A percentile compares a stretch with the other conserved stretches of the same genome.
Conservation (phyloP, 257 asterid species). For the Jacaranda mimosifolia region DNA sequence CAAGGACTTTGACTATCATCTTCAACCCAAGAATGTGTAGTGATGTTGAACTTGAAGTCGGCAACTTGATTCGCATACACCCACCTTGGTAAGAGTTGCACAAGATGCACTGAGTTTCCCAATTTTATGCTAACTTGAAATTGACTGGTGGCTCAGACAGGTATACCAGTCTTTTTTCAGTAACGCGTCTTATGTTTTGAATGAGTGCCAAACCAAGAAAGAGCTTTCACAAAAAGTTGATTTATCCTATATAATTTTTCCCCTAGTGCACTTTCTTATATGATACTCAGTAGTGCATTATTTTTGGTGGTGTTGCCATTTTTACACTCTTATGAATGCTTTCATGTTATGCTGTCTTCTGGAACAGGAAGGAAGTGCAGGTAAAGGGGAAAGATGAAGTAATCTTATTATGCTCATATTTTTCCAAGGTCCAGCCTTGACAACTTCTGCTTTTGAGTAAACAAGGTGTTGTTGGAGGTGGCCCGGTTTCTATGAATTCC, state of each 20-base stretch:
- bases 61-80: conserved; percentile 64
- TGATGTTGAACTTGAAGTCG: conserved; percentile 77
- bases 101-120: conserved; percentile 11
- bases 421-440: conserved; percentile 52
- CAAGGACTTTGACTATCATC: conserved; percentile 62
- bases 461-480: background rate
- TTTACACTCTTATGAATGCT: conserved; percentile 14
- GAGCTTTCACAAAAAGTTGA: background rate
- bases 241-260: background rate
- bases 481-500: conserved; percentile 7
- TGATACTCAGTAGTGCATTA: too few species aligned
- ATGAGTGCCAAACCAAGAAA: background rate
- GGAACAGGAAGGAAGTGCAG: conserved; percentile 82
- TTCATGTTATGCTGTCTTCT: conserved; percentile 26
- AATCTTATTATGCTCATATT: conserved; percentile 66
- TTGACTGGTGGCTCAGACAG: background rate
- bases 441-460: background rate
- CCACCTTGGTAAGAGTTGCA: conserved; percentile 76
- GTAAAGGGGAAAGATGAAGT: conserved; percentile 49
- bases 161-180: background rate
- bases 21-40: conserved; percentile 73
- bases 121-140: background rate
- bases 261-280: background rate
- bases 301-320: background rate
- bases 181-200: background rate